Conservation (phyloP, 129 eudicot genomes). For the Kitagawia praeruptora region DNA sequence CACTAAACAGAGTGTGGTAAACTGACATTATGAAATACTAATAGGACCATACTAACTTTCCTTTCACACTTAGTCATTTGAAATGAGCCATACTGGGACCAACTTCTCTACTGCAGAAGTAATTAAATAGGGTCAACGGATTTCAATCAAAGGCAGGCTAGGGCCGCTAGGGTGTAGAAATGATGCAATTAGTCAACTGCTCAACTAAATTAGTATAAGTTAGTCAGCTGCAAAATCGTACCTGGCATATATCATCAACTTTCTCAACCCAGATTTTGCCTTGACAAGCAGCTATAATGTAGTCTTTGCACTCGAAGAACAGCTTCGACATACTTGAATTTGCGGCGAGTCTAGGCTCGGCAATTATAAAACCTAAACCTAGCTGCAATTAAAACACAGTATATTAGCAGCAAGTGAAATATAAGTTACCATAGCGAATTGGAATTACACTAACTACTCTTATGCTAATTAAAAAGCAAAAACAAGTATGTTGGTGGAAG, state of each 20-base stretch:
- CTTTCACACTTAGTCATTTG: neutral
- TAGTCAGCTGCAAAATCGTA: constrained; percentile 23
- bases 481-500: neutral
- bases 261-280: constrained; percentile 61
- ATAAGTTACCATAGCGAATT: neutral
- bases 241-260: constrained; percentile 95
- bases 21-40: neutral
- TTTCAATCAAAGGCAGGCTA: neutral
- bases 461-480: neutral
- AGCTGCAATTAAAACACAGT: constrained; percentile 34
- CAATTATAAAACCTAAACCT: constrained; percentile 63
- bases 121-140: neutral
- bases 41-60: neutral
- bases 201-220: neutral
- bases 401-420: constrained; percentile 10
- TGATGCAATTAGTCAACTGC: neutral
- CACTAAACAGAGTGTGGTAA: neutral
- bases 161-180: too few species aligned
- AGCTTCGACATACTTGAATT: constrained; percentile 51
- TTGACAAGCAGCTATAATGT: constrained; percentile 65
- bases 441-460: neutral
- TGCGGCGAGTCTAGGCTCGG: constrained; percentile 50
- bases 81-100: neutral
- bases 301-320: constrained; percentile 82
- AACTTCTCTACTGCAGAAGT: neutral